These are phyloP conservation scores for Aspergillus phoenicis DNA, from an alignment of 2,329 filamentous ascomycete genomes.

Conservation along the genomic window DNA sequence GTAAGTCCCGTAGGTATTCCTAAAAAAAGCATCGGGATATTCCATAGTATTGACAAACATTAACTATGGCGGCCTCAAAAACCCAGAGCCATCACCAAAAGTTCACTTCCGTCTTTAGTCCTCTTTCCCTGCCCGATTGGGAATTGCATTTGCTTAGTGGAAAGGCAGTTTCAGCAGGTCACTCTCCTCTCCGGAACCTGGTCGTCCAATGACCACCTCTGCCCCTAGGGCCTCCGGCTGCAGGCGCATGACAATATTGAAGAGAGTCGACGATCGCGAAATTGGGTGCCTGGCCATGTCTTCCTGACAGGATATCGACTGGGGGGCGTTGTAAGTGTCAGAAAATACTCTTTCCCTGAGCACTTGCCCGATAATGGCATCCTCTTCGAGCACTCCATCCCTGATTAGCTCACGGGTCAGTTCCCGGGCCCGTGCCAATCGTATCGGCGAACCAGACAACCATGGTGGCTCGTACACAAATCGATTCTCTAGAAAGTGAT, in stretches of 20 bases:
- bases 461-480: constrained; percentile 38
- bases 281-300: constrained; percentile 30
- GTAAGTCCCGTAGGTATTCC: no score
- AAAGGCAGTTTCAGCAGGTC: constrained; percentile 33
- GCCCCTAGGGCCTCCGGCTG: constrained; percentile 26
- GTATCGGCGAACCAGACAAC: constrained; percentile 37
- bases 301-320: constrained; percentile 40
- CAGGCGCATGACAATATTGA: constrained; percentile 43
- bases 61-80: no score
- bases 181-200: constrained; percentile 32
- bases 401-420: constrained; percentile 29
- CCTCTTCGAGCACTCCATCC: constrained; percentile 20
- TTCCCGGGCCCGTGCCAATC: constrained; percentile 30
- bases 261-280: constrained; percentile 36
- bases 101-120: no score
- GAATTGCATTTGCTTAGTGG: constrained; percentile 6
- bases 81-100: no score
- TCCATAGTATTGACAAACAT: no score
- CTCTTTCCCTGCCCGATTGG: no score
- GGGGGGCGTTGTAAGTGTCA: constrained; percentile 39
- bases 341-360: constrained; percentile 39
- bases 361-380: constrained; percentile 24
- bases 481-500: constrained; percentile 45
- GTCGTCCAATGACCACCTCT: constrained; percentile 39
- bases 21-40: no score